These are phyloP conservation scores for Mycena crocata DNA, from an alignment of 768 basidiomycete genomes.

Conservation along the genomic window DNA sequence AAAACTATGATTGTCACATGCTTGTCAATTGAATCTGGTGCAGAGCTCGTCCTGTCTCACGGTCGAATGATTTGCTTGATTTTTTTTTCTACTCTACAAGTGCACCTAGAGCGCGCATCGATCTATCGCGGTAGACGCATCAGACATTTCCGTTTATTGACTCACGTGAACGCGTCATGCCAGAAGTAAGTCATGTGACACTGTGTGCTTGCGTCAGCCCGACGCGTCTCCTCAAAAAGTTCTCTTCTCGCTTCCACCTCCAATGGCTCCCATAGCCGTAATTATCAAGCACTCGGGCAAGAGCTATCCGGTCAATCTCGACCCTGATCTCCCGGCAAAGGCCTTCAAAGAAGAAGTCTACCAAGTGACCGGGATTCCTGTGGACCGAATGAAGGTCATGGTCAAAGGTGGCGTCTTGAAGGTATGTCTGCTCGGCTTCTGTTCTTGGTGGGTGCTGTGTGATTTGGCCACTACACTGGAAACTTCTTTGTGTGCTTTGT, in stretches of 20 bases:
- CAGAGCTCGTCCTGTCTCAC: no score
- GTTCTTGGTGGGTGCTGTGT: neutral
- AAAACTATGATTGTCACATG: no score
- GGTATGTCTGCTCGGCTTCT: constrained; percentile 55
- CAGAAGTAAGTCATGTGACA: no score
- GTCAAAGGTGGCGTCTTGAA: constrained; percentile 92
- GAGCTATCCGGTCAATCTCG: constrained; percentile 74
- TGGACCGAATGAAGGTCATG: constrained; percentile 97
- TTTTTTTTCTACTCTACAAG: no score
- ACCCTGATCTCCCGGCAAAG: constrained; percentile 74
- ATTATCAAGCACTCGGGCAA: constrained; percentile 94
- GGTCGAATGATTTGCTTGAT: no score
- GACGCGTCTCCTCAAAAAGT: no score
- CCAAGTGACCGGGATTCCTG: constrained; percentile 85
- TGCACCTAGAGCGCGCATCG: no score
- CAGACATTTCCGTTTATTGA: no score
- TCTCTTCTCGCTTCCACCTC: constrained; percentile 23
- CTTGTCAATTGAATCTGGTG: no score
- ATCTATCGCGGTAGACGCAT: no score
- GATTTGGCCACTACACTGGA: neutral
- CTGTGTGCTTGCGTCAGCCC: no score
- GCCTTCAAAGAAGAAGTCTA: constrained; percentile 89
- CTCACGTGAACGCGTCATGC: no score
- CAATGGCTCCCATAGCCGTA: constrained; percentile 78
- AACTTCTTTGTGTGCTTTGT: neutral